These are phyloP conservation scores for Globisporangium polare DNA, from an alignment of 352 stramenopile genomes.

Conservation along the genomic window DNA sequence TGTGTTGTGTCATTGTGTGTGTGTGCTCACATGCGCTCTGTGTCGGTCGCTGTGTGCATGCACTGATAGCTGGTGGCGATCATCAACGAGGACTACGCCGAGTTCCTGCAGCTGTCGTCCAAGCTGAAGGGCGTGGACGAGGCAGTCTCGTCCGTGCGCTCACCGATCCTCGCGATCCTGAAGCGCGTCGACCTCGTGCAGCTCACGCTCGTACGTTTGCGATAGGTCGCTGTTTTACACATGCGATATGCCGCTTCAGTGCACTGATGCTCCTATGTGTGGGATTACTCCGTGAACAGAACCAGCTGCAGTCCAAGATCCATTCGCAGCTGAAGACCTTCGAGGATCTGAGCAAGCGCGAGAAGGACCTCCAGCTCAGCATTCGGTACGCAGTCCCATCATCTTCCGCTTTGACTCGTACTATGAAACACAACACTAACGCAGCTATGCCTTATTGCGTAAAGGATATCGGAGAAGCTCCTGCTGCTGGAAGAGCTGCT, in stretches of 20 bases:
- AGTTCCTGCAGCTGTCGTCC: slow-evolving; percentile 88
- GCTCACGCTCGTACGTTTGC: slow-evolving; percentile 39
- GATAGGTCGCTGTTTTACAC: neutral
- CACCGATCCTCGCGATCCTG: slow-evolving; percentile 68
- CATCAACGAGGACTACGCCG: slow-evolving; percentile 88
- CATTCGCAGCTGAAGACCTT: slow-evolving; percentile 42
- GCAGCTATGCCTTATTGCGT: neutral
- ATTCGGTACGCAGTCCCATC: slow-evolving; percentile 27
- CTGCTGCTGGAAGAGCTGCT: slow-evolving; percentile 72
- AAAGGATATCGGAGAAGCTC: slow-evolving; percentile 66
- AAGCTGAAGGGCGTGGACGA: slow-evolving; percentile 86
- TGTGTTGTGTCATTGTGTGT: neutral
- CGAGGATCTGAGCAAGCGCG: slow-evolving; percentile 38
- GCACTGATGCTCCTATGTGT: neutral
- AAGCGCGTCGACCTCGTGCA: slow-evolving; percentile 77
- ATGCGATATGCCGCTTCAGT: neutral
- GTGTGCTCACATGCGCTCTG: neutral
- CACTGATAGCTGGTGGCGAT: slow-evolving; percentile 65
- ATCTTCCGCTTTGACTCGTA: neutral
- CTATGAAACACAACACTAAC: neutral
- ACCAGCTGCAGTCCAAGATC: slow-evolving; percentile 48
- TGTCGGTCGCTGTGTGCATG: neutral
- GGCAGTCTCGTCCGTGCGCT: slow-evolving; percentile 72
- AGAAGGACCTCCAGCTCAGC: slow-evolving; percentile 53
- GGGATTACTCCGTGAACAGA: slow-evolving; percentile 18